Conservation (phyloP, 1,139 yeast genomes). For the Pichia sp. region DNA sequence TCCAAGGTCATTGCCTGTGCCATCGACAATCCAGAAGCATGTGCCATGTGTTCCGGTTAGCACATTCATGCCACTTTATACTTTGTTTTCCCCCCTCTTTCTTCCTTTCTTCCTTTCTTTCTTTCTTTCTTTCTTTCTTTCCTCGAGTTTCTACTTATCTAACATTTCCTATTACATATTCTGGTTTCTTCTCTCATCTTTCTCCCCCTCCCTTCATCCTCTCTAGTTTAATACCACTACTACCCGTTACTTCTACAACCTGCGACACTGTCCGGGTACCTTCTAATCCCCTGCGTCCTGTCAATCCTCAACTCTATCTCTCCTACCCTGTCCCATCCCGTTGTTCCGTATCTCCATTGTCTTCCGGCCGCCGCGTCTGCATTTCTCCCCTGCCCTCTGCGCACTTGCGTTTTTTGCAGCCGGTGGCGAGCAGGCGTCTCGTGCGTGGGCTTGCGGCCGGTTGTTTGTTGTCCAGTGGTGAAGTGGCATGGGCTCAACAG, state of each 20-base stretch:
- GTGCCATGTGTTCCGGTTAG: slow-evolving; percentile 98
- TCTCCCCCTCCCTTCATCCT: background rate
- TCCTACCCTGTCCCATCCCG: too few relatives aligned
- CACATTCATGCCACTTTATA: background rate
- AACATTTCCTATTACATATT: background rate
- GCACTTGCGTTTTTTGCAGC: background rate
- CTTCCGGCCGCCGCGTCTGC: background rate
- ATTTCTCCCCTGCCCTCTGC: background rate
- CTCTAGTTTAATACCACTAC: background rate
- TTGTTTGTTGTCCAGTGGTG: background rate
- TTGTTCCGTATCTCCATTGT: background rate
- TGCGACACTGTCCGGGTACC: background rate
- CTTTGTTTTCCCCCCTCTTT: background rate
- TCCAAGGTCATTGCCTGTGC: slow-evolving; percentile 96
- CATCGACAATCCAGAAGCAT: slow-evolving; percentile 91
- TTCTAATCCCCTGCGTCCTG: background rate
- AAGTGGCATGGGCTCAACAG: background rate
- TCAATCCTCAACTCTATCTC: too few relatives aligned
- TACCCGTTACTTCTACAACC: background rate
- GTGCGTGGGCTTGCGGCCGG: background rate
- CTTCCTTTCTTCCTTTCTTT: background rate
- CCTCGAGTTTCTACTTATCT: background rate
- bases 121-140: too few relatives aligned
- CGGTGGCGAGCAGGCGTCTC: slow-evolving; percentile 3
- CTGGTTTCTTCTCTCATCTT: background rate